phyloP scores from a whole-genome alignment of 1,284 basidiomycete species.

The Rhodotorula sp. region DNA sequence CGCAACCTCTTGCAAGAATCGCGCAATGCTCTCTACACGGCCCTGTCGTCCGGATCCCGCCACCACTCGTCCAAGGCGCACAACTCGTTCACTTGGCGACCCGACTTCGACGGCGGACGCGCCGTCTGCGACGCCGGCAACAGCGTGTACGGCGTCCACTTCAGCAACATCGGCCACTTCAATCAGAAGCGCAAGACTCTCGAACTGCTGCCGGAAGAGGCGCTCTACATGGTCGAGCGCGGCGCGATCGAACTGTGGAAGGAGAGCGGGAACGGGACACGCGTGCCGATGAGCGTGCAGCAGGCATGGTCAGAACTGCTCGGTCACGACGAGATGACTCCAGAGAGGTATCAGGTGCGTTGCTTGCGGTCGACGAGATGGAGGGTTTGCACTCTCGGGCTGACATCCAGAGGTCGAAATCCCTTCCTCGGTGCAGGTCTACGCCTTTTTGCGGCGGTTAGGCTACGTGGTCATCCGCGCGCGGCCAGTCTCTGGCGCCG shows the following conservation, averaged over 20 bases:
- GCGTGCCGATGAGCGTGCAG: slow-evolving; percentile 75
- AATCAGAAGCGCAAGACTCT: slow-evolving; percentile 57
- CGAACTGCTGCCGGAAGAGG: slow-evolving; percentile 92
- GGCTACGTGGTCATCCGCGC: slow-evolving; percentile 75
- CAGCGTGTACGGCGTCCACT: slow-evolving; percentile 67
- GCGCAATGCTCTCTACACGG: slow-evolving; percentile 43
- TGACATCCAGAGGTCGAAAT: no score
- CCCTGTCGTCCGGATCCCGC: slow-evolving; percentile 40
- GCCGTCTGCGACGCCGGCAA: slow-evolving; percentile 47
- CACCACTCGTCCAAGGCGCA: slow-evolving; percentile 39
- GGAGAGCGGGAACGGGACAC: slow-evolving; percentile 48
- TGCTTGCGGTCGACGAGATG: no score
- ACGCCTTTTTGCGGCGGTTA: slow-evolving; percentile 83
- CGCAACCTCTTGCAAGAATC: slow-evolving; percentile 38
- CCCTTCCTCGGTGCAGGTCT: slow-evolving; percentile 64
- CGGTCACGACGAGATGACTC: slow-evolving; percentile 68
- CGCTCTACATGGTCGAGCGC: slow-evolving; percentile 85
- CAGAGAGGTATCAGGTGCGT: slow-evolving; percentile 81
- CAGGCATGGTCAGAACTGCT: slow-evolving; percentile 84
- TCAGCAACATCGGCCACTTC: slow-evolving; percentile 70
- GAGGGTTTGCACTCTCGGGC: background rate
- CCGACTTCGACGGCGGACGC: slow-evolving; percentile 25
- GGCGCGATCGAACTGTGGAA: slow-evolving; percentile 83
- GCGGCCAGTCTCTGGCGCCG: slow-evolving; percentile 9
- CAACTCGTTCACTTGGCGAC: slow-evolving; percentile 45